phyloP scores from a whole-genome alignment of 805 yeast genomes.

The Kuraishia cidri region DNA sequence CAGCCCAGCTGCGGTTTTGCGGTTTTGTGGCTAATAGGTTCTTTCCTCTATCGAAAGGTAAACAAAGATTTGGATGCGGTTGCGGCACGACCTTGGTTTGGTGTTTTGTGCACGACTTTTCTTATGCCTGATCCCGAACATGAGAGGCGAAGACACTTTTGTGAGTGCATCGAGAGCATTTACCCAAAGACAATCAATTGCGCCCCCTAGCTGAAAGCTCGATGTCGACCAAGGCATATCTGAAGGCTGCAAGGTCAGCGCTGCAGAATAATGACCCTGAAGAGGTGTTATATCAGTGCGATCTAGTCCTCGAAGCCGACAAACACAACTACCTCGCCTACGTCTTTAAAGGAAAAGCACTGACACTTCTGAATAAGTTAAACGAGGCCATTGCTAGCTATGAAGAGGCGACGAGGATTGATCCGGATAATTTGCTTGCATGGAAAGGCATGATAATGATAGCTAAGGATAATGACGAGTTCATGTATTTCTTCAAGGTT shows the following conservation, averaged over 20 bases:
- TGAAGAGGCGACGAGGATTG: conserved; percentile 36
- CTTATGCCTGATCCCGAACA: too few species aligned
- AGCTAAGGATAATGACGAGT: conserved; percentile 25
- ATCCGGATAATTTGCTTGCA: conserved; percentile 47
- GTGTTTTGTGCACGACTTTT: too few species aligned
- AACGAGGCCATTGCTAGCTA: conserved; percentile 34
- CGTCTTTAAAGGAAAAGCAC: conserved; percentile 66
- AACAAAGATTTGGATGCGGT: too few species aligned
- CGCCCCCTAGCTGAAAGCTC: too few species aligned
- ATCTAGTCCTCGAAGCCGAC: conserved; percentile 49
- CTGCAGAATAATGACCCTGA: conserved; percentile 51
- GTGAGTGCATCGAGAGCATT: too few species aligned
- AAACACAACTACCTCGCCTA: conserved; percentile 53
- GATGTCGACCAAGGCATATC: conserved; percentile 9
- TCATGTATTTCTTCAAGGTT: conserved; percentile 34
- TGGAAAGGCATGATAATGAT: conserved; percentile 75
- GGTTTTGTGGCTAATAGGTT: too few species aligned
- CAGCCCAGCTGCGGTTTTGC: too few species aligned
- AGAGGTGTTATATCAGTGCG: conserved; percentile 46
- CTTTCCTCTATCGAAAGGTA: too few species aligned
- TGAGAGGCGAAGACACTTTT: too few species aligned
- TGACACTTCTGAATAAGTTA: conserved; percentile 31
- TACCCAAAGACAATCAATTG: too few species aligned
- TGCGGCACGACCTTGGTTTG: too few species aligned
- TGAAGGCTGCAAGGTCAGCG: conserved; percentile 43